Evolutionary conservation across 2,329 filamentous ascomycete species (phyloP), one percentile per base, ranked within the genome.

Genomic region (Penicillium sp.): DNA sequence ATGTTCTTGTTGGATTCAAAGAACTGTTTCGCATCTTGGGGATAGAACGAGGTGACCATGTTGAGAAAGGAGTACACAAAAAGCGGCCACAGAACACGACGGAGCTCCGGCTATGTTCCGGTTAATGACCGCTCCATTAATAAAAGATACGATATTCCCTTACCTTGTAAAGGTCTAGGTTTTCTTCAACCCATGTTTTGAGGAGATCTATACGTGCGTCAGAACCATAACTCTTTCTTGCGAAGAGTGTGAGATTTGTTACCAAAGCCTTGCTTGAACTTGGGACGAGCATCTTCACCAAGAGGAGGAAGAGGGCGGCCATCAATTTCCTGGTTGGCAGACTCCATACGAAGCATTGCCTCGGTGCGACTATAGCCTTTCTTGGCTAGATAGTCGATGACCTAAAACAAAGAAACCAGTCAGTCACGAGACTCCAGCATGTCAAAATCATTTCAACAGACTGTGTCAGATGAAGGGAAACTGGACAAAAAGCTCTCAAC

Each of bases 361-460:
- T 98, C 93, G 1, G 93, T 97, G 16, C 86, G 79, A 38, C 83
- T 89, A 67, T 96, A 98, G 0, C 93, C 93, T 53, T 96, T 90
- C 65, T 98, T 98, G 2, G 89, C 80, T 1, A 98, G 76, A 64
- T 98, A 98, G 56, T 98, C 93, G 7, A 95, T 90, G 3, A 98
- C 83, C 82, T 86, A 57, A 23, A 27, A 36, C 8, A 33, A 33
- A 11, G 23, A 40, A 31, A 34, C 15, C 11, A 34, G 26, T 34
- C 17, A 31, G 16, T 14, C 14, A 5, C 14, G 14, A 32, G 18
- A 14, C 3, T 30, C 15, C 7, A n/a, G n/a, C 1, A 6, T 14
- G 29, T 18, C 29, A 34, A 14, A 31, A n/a, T 7, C 20, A 18
- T 18, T 17, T 9, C 20, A 39, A 40, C 23, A 23, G 19, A 43